Base-by-base conservation (phyloP, 257 asterid species). In the Craterostigma plantagineum region DNA sequence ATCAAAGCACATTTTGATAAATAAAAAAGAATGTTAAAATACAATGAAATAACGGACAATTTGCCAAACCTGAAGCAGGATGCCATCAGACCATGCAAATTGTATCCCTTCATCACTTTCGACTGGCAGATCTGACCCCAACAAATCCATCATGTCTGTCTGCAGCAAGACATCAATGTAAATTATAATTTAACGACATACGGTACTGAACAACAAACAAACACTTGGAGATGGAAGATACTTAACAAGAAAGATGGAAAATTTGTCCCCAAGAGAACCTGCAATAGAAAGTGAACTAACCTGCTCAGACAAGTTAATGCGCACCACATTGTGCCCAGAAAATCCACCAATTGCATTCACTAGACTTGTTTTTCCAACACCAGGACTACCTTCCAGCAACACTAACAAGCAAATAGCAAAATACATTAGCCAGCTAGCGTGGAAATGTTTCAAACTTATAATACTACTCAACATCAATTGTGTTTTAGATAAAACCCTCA, bases 281-380 rank as follows among this genome's bases (percentile, higher is more conserved):
- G 23, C 16, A 55, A 52, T 0, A 15, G 40, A 40, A 15, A 56
- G 44, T 23, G 53, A 34, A 23, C 64, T 54, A 14, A 82, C 98
- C 98, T 87, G 98, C 65, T 87, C 98, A 14, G 98, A 87, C 48
- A 87, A 72, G 69, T 87, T 87, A 38, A 87, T 82, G n/a, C 98
- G 79, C 15, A 87, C 91, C 43, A 87, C 98, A 10, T 70, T 52
- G 62, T 82, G 93, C 52, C 93, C 98, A 50, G 98, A 82, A 64
- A 57, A 79, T 65, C 71, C 77, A 65, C 93, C 98, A 45, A 87
- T 69, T 54, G 93, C 92, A 51, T 64, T 87, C 61, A 87, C 56
- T 61, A 87, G 66, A 64, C 98, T 82, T 37, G 98, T 87, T 66
- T 87, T 87, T 42, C 98, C 98, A 61, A 87, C 98, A 43, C 98